phyloP scores from a whole-genome alignment of 148 eudicot genomes.

The Beta vulgaris region DNA sequence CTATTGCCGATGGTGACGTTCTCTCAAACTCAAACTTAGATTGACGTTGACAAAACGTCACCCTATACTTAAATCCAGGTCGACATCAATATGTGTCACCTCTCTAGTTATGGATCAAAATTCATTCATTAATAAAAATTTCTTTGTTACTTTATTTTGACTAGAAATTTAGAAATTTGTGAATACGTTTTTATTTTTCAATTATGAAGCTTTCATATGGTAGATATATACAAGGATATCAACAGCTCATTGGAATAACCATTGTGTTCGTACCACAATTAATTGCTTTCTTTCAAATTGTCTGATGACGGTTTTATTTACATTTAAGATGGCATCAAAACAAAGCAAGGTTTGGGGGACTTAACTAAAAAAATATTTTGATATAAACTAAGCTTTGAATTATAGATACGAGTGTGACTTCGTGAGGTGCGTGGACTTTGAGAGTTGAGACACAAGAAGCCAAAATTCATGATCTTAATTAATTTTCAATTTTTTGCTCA shows the following conservation, averaged over 20 bases:
- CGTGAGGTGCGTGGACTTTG: slow-evolving; percentile 29
- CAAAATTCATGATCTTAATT: slow-evolving; percentile 23
- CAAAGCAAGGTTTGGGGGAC: slow-evolving; percentile 26
- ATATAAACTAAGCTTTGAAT: slow-evolving; percentile 15
- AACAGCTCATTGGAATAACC: slow-evolving; percentile 45
- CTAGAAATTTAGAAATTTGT: no score
- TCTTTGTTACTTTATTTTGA: no score
- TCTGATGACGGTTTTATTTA: slow-evolving; percentile 15
- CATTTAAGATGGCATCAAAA: slow-evolving; percentile 26
- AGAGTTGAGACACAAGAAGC: slow-evolving; percentile 31
- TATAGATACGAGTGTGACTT: slow-evolving; percentile 6
- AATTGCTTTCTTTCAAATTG: neutral
- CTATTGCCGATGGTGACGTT: no score
- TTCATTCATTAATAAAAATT: no score
- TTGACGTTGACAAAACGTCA: no score
- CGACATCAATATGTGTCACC: no score
- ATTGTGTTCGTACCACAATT: slow-evolving; percentile 14
- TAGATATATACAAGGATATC: slow-evolving; percentile 24
- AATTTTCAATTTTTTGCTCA: slow-evolving; percentile 15
- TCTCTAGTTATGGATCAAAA: no score
- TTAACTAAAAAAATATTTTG: neutral
- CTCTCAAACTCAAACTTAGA: no score
- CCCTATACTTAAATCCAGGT: no score
- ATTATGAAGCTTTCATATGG: neutral
- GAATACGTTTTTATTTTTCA: no score